These are phyloP conservation scores for Potentilla sterilis DNA, from an alignment of 306 rosid species.

Conservation along the genomic window DNA sequence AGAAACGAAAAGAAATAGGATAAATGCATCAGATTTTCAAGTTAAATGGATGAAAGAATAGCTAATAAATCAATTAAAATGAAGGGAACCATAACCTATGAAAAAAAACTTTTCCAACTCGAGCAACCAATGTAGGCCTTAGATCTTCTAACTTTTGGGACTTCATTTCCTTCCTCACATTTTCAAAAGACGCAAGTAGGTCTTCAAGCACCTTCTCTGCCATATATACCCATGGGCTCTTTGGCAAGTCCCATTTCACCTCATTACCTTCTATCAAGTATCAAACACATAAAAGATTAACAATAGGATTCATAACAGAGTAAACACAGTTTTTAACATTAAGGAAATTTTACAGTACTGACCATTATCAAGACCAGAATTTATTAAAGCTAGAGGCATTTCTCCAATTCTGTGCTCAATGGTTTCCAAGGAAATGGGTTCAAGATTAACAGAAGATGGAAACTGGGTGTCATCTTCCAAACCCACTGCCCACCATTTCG, in stretches of 20 bases:
- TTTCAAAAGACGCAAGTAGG: constrained; percentile 31
- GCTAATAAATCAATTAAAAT: background rate
- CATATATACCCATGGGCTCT: constrained; percentile 29
- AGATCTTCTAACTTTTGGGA: constrained; percentile 5
- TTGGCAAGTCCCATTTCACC: constrained; percentile 9
- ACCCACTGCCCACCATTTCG: constrained; percentile 38
- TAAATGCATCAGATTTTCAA: background rate
- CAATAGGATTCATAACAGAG: background rate
- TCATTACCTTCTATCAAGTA: constrained; percentile 11
- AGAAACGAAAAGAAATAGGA: background rate
- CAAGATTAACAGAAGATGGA: constrained; percentile 32
- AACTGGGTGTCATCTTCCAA: constrained; percentile 19
- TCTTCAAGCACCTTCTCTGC: constrained; percentile 32
- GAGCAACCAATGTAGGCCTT: constrained; percentile 34
- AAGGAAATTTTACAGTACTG: background rate
- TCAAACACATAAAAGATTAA: constrained; percentile 1
- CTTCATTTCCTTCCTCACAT: constrained; percentile 25
- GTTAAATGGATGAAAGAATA: background rate
- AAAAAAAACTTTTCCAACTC: constrained; percentile 46
- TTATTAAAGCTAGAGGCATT: constrained; percentile 33
- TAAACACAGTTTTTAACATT: background rate
- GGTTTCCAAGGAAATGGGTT: constrained; percentile 19
- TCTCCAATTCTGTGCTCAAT: constrained; percentile 13
- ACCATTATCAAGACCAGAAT: constrained; percentile 21
- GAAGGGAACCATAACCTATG: constrained; percentile 29